These are phyloP conservation scores for Thelonectria discophora DNA, from an alignment of 2,329 filamentous ascomycete genomes.

Conservation along the genomic window DNA sequence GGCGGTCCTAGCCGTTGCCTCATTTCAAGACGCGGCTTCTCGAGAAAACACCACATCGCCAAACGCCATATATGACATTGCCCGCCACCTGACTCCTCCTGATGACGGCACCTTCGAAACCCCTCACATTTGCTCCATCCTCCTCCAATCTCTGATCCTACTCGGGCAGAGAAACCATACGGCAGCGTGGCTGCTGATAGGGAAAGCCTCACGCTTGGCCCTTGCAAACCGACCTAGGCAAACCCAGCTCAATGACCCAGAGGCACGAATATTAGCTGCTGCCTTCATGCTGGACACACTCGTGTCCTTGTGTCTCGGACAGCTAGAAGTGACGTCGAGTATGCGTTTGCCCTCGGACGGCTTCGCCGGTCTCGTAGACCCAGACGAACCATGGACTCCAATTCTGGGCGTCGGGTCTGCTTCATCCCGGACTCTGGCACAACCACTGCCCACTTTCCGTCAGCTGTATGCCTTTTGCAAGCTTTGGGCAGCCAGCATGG, in stretches of 20 bases:
- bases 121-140: constrained; percentile 49
- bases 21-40: constrained; percentile 58
- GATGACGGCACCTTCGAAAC: constrained; percentile 59
- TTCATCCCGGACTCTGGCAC: constrained; percentile 31
- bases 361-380: constrained; percentile 21
- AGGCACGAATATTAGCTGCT: constrained; percentile 53
- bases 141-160: constrained; percentile 70
- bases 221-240: constrained; percentile 41
- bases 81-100: constrained; percentile 58
- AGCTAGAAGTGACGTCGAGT: constrained; percentile 36
- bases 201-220: constrained; percentile 64
- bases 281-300: constrained; percentile 71
- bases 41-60: constrained; percentile 23
- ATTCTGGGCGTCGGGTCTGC: constrained; percentile 34
- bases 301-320: constrained; percentile 60
- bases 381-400: constrained; percentile 35
- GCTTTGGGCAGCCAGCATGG: constrained; percentile 44
- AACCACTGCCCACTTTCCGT: constrained; percentile 53
- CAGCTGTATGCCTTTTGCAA: constrained; percentile 53
- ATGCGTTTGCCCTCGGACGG: constrained; percentile 31
- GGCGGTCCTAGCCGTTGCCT: constrained; percentile 66
- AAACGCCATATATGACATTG: constrained; percentile 58
- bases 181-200: constrained; percentile 71
- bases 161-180: constrained; percentile 65
- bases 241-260: constrained; percentile 23